Conservation (phyloP, 805 yeast species). For the Scheffersomyces amazonensis region DNA sequence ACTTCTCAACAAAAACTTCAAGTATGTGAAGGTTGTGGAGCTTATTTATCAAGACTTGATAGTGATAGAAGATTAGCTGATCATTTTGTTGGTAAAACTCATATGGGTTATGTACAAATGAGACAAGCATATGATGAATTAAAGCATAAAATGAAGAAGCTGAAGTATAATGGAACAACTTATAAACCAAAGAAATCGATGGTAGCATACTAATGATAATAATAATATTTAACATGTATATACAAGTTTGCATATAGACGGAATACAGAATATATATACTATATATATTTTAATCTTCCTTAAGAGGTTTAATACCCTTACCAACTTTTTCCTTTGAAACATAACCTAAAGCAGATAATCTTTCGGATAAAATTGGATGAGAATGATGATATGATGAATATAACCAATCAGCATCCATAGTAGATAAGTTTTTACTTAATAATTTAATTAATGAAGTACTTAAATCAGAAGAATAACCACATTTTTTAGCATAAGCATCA, state of each 20-base stretch:
- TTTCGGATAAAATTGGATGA: slow-evolving; percentile 90
- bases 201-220: not conserved
- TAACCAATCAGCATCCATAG: slow-evolving; percentile 87
- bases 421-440: slow-evolving; percentile 75
- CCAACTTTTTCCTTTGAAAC: slow-evolving; percentile 37
- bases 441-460: slow-evolving; percentile 70
- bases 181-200: too few species aligned
- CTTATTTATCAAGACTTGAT: slow-evolving; percentile 79
- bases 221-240: not conserved
- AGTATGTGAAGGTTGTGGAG: slow-evolving; percentile 88
- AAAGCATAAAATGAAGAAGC: slow-evolving; percentile 6
- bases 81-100: slow-evolving; percentile 86
- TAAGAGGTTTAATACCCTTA: slow-evolving; percentile 9
- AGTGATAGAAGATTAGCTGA: slow-evolving; percentile 86
- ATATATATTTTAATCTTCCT: slow-evolving; percentile 1
- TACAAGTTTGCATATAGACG: not conserved
- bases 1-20: slow-evolving; percentile 87
- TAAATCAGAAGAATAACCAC: slow-evolving; percentile 69
- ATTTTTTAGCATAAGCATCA: slow-evolving; percentile 75
- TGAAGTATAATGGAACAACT: not conserved
- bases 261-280: too few species aligned
- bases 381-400: slow-evolving; percentile 86
- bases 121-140: slow-evolving; percentile 50
- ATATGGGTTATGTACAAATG: slow-evolving; percentile 77
- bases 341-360: slow-evolving; percentile 71